Percentiles rank a stretch among this genome's conserved stretches.
Conservation (phyloP, 2,329 filamentous ascomycete species). For the Clonostachys solani region DNA sequence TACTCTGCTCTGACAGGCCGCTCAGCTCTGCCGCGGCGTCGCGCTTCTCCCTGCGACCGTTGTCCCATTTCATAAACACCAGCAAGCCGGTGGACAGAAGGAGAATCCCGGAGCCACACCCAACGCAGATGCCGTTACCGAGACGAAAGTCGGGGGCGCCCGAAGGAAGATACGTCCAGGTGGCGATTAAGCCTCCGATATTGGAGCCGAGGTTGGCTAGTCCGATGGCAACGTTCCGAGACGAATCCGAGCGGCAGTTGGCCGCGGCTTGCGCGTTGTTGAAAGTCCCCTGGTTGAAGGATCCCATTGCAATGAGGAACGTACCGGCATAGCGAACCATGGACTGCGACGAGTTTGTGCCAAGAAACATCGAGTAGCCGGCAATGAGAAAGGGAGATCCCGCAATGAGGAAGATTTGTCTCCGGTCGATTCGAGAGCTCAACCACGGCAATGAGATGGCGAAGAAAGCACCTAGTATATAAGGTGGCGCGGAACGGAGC, state of each 20-base stretch:
- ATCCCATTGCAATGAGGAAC: too few species aligned
- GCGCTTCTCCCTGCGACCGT: too few species aligned
- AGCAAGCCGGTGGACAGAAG: conserved; percentile 1
- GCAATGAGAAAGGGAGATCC: conserved; percentile 1
- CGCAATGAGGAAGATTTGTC: conserved; percentile 20
- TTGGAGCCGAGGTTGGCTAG: not conserved
- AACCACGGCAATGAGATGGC: conserved; percentile 48
- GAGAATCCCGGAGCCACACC: conserved; percentile 2
- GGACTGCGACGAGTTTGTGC: too few species aligned
- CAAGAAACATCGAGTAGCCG: conserved; percentile 2
- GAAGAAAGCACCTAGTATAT: conserved; percentile 55
- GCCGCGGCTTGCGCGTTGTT: too few species aligned
- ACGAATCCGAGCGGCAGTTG: too few species aligned
- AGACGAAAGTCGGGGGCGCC: conserved; percentile 6
- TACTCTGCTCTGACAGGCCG: conserved; percentile 2
- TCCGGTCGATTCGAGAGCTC: conserved; percentile 44
- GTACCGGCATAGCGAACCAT: too few species aligned
- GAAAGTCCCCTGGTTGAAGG: too few species aligned
- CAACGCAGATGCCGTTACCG: conserved; percentile 9
- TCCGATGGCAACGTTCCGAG: not conserved
- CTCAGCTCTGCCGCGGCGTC: conserved; percentile 4
- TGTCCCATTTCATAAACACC: conserved; percentile 9
- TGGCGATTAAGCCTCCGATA: conserved; percentile 8
- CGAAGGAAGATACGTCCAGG: conserved; percentile 8
- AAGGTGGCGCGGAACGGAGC: conserved; percentile 58